phyloP scores from a whole-genome alignment of 2,329 filamentous ascomycete genomes.

The Ustulina deusta region DNA sequence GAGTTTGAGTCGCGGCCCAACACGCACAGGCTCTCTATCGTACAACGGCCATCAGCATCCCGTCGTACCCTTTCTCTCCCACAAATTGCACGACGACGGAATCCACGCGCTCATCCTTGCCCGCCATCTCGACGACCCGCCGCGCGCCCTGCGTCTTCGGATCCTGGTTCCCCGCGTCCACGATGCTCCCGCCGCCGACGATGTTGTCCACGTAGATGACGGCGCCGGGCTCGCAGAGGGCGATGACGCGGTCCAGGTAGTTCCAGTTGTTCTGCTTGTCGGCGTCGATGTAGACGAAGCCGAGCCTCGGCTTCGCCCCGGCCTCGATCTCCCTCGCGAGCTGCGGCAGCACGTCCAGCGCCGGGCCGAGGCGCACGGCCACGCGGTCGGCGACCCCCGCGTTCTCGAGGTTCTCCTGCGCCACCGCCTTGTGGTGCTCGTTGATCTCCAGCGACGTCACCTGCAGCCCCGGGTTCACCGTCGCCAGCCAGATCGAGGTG shows the following conservation, averaged over 20 bases:
- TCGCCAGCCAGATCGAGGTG: slow-evolving; percentile 39
- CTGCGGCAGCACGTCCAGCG: slow-evolving; percentile 30
- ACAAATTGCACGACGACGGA: slow-evolving; percentile 39
- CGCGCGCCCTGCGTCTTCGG: slow-evolving; percentile 20
- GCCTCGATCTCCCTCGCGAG: slow-evolving; percentile 30
- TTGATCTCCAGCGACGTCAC: slow-evolving; percentile 39
- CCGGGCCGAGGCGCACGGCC: slow-evolving; percentile 33
- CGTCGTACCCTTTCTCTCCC: slow-evolving; percentile 41
- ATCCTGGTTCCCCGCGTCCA: slow-evolving; percentile 25
- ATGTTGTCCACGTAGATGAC: slow-evolving; percentile 39
- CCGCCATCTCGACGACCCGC: slow-evolving; percentile 35
- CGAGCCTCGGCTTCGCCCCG: slow-evolving; percentile 24
- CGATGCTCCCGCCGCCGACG: slow-evolving; percentile 25
- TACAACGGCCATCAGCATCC: slow-evolving; percentile 40
- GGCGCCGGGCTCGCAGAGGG: slow-evolving; percentile 34
- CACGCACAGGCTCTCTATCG: background rate
- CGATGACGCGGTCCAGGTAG: slow-evolving; percentile 35
- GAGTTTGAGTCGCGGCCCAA: background rate
- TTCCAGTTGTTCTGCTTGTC: slow-evolving; percentile 39
- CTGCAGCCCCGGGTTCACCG: slow-evolving; percentile 22
- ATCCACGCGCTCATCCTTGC: slow-evolving; percentile 36
- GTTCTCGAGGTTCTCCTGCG: slow-evolving; percentile 33
- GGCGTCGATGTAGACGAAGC: slow-evolving; percentile 41
- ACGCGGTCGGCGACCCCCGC: slow-evolving; percentile 36
- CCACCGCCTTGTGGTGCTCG: slow-evolving; percentile 28